Base-by-base conservation (phyloP, 306 rosid species). In the Alnus glutinosa region DNA sequence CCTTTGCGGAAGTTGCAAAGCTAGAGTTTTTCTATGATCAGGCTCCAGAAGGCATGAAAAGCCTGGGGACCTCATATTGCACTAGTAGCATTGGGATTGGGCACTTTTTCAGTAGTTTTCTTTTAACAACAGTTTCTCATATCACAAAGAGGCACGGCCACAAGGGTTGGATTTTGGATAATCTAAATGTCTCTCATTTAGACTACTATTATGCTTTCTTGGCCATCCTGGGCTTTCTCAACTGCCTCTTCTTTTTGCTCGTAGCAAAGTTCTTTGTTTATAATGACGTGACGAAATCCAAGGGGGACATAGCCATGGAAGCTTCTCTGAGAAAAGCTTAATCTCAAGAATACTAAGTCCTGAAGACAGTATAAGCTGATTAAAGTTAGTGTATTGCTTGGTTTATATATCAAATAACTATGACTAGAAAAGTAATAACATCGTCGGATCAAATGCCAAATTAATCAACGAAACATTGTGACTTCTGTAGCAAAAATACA, bases 1-100 rank as follows among this genome's bases (percentile, higher is more conserved):
- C 88, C 70, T 89, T 89, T 1, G 88, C 82, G 2, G 98, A 94
- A 78, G 80, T 87, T 1, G 97, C 97, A 1, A 94, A 88, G 89
- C 10, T 92, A 2, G 98, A 94, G 83, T 81, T 92, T 23, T 94
- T 94, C 84, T 94, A 92, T 37, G 97, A 90, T 77, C 98, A 94
- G 74, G 97, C 97, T 12, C 98, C 98, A 5, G 81, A 86, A 59
- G 84, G 87, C 74, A 88, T 89, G 94, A 92, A 94, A 64, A 94
- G 97, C 71, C 83, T 94, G 4, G 98, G 97, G 36, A 88, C 93
- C 14, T 82, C 96, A 10, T 94, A 85, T 77, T 90, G 75, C 82
- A 86, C 92, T 1, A 90, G 88, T 55, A 85, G 88, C 72, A 11
- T 87, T 55, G 98, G 94, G 5, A 54, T 89, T 44, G 98, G 97